Percentiles rank a stretch among this genome's conserved stretches.
These are phyloP conservation scores for Phaeoacremonium minimum DNA, from an alignment of 2,329 filamentous ascomycete genomes.

Conservation along the genomic window DNA sequence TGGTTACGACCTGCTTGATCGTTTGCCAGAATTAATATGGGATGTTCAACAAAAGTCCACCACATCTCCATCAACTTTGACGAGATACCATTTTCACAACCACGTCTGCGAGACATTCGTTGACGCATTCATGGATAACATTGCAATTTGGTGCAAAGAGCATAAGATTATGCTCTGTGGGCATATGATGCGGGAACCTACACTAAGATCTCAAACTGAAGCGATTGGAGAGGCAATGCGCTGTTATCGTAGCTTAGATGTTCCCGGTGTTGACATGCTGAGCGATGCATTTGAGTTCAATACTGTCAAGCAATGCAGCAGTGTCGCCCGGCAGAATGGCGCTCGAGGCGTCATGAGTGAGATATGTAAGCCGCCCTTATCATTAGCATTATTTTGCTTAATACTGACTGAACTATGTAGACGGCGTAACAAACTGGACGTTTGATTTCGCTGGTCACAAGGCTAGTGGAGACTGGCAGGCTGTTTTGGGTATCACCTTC, in stretches of 20 bases:
- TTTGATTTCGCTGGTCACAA: slow-evolving; percentile 26
- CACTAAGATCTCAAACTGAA: slow-evolving; percentile 20
- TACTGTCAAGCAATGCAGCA: slow-evolving; percentile 23
- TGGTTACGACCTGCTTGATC: slow-evolving; percentile 13
- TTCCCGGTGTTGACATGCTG: slow-evolving; percentile 24
- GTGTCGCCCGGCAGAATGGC: slow-evolving; percentile 22
- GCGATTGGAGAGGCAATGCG: slow-evolving; percentile 26
- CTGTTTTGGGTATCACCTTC: slow-evolving; percentile 24
- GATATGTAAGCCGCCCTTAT: slow-evolving; percentile 12
- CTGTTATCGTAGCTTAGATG: slow-evolving; percentile 21
- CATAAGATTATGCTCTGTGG: slow-evolving; percentile 20
- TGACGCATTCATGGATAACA: slow-evolving; percentile 21
- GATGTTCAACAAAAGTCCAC: slow-evolving; percentile 9
- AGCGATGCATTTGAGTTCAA: slow-evolving; percentile 23
- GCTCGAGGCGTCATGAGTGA: slow-evolving; percentile 20
- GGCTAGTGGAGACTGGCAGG: slow-evolving; percentile 26
- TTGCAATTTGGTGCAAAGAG: slow-evolving; percentile 19
- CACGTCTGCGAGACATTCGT: slow-evolving; percentile 25
- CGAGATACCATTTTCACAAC: slow-evolving; percentile 23
- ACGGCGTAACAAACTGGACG: slow-evolving; percentile 23
- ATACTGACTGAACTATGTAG: background rate
- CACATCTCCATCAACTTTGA: slow-evolving; percentile 7
- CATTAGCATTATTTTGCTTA: background rate
- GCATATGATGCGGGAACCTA: slow-evolving; percentile 27
- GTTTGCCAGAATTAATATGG: slow-evolving; percentile 23